Percentiles rank a stretch among this genome's conserved stretches.
Evolutionary conservation across 148 eudicot species (phyloP).

Genomic region (Camellia sinensis): DNA sequence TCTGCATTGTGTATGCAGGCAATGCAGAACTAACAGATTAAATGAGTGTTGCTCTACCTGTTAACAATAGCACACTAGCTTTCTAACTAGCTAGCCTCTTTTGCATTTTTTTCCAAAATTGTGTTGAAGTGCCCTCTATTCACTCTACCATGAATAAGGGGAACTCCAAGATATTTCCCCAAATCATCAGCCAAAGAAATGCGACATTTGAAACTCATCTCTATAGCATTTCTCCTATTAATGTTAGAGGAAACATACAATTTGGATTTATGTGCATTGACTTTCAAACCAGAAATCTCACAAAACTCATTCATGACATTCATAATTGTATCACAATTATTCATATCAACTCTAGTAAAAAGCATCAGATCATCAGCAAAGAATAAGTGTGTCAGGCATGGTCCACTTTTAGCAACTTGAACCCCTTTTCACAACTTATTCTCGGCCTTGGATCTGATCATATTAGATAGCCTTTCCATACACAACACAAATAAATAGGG

Average conservation of each 20-base stretch:
- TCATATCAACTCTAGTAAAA: neutral
- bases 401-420: no score
- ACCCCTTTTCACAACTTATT: neutral
- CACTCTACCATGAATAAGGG: neutral
- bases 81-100: neutral
- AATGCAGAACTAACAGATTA: neutral
- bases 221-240: neutral
- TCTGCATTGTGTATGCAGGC: neutral
- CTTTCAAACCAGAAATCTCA: neutral
- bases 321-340: neutral
- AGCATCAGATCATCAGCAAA: neutral
- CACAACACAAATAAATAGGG: neutral
- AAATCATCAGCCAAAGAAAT: neutral
- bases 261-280: neutral
- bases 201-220: neutral
- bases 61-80: neutral
- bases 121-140: neutral
- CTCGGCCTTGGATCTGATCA: neutral
- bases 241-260: neutral
- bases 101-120: neutral
- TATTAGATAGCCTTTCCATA: neutral
- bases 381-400: neutral
- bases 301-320: neutral
- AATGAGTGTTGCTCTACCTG: neutral
- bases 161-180: neutral